Percentiles rank a stretch among this genome's conserved stretches.
These are phyloP conservation scores for Serendipita sp. DNA, from an alignment of 768 basidiomycete species.

Conservation along the genomic window DNA sequence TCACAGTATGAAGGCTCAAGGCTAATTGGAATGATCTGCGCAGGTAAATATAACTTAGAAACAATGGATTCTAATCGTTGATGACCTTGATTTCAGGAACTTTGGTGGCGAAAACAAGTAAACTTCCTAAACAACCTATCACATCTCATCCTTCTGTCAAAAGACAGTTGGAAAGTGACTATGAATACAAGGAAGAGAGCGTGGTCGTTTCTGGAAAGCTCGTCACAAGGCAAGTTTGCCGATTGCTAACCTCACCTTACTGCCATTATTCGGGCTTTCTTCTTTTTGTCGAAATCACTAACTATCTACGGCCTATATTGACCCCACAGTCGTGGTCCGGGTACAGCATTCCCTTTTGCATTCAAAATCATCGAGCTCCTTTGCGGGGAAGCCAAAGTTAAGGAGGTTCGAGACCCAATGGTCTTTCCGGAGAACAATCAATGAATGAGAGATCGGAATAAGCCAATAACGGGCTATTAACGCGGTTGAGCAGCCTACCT, in stretches of 20 bases:
- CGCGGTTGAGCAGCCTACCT: too few species aligned
- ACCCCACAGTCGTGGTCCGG: constrained; percentile 47
- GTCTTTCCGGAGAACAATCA: constrained; percentile 33
- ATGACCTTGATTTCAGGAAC: constrained; percentile 30
- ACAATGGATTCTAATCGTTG: not conserved
- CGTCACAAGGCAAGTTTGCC: constrained; percentile 26
- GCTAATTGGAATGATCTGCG: constrained; percentile 71
- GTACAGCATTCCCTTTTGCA: constrained; percentile 65
- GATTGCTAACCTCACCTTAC: constrained; percentile 20
- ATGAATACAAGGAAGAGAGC: constrained; percentile 54
- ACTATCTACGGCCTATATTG: not conserved
- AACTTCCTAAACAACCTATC: constrained; percentile 42
- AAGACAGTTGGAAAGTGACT: constrained; percentile 40
- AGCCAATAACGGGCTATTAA: too few species aligned
- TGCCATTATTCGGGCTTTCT: not conserved
- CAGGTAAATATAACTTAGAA: constrained; percentile 29
- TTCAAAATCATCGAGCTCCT: constrained; percentile 58
- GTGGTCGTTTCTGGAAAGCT: constrained; percentile 59
- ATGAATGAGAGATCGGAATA: too few species aligned
- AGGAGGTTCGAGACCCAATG: constrained; percentile 50
- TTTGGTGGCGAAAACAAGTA: constrained; percentile 45
- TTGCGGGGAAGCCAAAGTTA: constrained; percentile 43
- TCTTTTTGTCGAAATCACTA: not conserved
- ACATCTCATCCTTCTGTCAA: constrained; percentile 70
- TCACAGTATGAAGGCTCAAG: constrained; percentile 38